Percentiles rank a stretch among this genome's conserved stretches.
Conservation (phyloP, 2,329 filamentous ascomycete genomes). For the Penicillium sp. region DNA sequence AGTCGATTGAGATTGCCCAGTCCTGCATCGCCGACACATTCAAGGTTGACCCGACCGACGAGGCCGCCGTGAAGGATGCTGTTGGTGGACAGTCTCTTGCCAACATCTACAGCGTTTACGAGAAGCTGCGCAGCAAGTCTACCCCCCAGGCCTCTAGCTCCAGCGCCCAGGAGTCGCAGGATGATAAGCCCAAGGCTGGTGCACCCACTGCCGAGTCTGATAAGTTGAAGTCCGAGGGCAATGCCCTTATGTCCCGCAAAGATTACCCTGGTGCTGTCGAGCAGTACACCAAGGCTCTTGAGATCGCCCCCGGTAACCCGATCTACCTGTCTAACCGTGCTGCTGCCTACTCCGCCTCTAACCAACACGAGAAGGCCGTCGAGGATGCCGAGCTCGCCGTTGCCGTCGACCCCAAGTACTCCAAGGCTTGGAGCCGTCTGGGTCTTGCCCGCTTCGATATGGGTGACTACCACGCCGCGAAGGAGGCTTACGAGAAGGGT, state of each 20-base stretch:
- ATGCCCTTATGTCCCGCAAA: conserved; percentile 92
- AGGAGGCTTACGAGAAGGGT: conserved; percentile 91
- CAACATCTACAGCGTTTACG: conserved; percentile 92
- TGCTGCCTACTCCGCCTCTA: conserved; percentile 82
- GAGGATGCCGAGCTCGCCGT: conserved; percentile 90
- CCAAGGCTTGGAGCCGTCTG: conserved; percentile 93
- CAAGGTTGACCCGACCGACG: conserved; percentile 84
- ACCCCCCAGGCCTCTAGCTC: conserved; percentile 46
- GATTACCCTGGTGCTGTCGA: conserved; percentile 83
- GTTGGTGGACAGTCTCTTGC: conserved; percentile 84
- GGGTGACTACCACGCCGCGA: conserved; percentile 84
- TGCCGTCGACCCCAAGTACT: conserved; percentile 85
- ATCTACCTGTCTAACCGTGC: conserved; percentile 98
- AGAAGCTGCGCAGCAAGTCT: conserved; percentile 78
- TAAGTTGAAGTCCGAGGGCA: conserved; percentile 83
- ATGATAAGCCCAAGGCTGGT: conserved; percentile 37
- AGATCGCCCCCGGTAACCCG: conserved; percentile 78
- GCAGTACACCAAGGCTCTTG: conserved; percentile 83
- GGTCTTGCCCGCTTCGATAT: conserved; percentile 90
- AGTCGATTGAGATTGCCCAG: conserved; percentile 90
- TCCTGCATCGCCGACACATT: conserved; percentile 95
- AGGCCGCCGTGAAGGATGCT: conserved; percentile 70
- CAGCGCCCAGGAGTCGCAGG: conserved; percentile 41
- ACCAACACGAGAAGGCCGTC: conserved; percentile 80
- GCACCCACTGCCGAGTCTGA: conserved; percentile 71